Evolutionary conservation across 805 yeast species (phyloP), one percentile per base, ranked within the genome.

Genomic region (Candida sonorensis): DNA sequence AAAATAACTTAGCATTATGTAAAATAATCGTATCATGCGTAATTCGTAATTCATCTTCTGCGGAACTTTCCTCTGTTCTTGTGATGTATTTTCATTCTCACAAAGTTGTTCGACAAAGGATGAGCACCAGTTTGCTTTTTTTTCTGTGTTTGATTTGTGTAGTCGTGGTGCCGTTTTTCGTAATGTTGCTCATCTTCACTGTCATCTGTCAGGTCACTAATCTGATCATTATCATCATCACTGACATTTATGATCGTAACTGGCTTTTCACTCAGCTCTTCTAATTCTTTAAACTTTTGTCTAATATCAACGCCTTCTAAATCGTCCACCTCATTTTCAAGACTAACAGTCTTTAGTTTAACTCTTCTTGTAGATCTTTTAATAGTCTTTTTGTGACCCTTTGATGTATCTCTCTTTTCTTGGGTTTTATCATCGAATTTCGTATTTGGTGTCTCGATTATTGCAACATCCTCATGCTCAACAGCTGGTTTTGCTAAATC

Each of bases 351-450:
- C 38, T 62, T 67, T 37, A 73, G 58, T 37, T 68, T 71, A 53
- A 67, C 64, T 31, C 75, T 57, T 33, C 74, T 55, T 1, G 78
- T 72, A 1, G 69, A 64, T 44, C 79, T 52, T 51, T 73, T 73
- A 26, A 67, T 72, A 0, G 77, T 72, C 36, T 59, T 62, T 23
- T 52, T 52, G 40, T 51, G 35, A 59, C 38, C 56, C 45, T 37
- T 35, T 9, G 35, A 33, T 12, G 37, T 33, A 10, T 31, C 39
- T 17, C 23, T 30, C 25, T 26, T 24, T 12, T 36, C 41, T 17
- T 30, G n/a, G 4, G 30, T 21, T 4, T 26, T 23, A 15, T 26
- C 30, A 10, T 5, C 3, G 11, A 28, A 26, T 5, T 26, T 32
- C 13, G 20, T 24, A 16, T 18, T n/a, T 21, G 9, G 30, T 37